Conservation (phyloP, 2,329 filamentous ascomycete genomes). For the Blumeria graminis region DNA sequence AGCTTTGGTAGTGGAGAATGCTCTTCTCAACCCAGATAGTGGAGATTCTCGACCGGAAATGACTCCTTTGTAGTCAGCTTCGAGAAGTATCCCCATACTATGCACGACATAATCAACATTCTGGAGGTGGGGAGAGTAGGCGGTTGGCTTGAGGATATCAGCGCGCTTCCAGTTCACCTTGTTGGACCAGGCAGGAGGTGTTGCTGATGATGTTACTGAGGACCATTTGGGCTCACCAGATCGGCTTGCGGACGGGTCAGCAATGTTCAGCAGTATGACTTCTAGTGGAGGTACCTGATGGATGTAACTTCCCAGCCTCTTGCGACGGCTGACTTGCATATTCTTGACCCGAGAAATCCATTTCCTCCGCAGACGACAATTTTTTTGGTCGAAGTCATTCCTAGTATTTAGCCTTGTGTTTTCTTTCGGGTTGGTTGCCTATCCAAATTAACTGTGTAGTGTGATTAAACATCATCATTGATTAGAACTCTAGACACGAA, state of each 20-base stretch:
- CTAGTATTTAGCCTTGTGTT: background rate
- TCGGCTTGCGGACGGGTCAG: slow-evolving; percentile 29
- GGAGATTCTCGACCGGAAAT: slow-evolving; percentile 63
- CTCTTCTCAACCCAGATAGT: slow-evolving; percentile 51
- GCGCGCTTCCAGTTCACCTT: slow-evolving; percentile 71
- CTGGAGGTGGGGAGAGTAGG: slow-evolving; percentile 54
- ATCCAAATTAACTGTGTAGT: too few species aligned
- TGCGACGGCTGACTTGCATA: slow-evolving; percentile 71
- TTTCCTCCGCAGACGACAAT: slow-evolving; percentile 84
- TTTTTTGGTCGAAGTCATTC: slow-evolving; percentile 30
- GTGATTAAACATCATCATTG: too few species aligned
- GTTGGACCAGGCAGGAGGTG: slow-evolving; percentile 56
- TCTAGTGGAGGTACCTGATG: slow-evolving; percentile 38
- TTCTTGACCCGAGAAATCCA: slow-evolving; percentile 69
- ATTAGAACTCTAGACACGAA: too few species aligned
- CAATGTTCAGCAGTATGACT: background rate
- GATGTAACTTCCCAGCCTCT: slow-evolving; percentile 84
- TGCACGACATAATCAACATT: slow-evolving; percentile 73
- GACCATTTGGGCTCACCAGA: slow-evolving; percentile 79
- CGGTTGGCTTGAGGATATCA: slow-evolving; percentile 61
- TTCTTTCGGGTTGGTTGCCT: too few species aligned
- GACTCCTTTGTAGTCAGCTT: slow-evolving; percentile 93
- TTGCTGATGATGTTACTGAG: slow-evolving; percentile 38
- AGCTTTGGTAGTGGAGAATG: slow-evolving; percentile 44
- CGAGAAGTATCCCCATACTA: slow-evolving; percentile 83